phyloP scores from a whole-genome alignment of 2,329 filamentous ascomycete species.

The Boeremia exigua region DNA sequence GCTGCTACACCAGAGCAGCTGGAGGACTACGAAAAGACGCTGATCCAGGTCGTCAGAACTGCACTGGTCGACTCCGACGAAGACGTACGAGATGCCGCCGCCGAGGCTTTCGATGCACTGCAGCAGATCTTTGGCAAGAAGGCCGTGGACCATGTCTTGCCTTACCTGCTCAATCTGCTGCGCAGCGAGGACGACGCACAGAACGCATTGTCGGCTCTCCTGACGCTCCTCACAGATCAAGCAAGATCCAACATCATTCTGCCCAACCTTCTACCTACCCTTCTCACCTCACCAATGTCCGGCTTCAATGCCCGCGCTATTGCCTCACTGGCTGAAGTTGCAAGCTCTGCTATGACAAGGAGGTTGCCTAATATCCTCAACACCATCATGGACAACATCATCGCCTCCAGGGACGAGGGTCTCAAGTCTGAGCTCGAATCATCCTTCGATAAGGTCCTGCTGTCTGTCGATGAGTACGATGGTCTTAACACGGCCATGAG shows the following conservation, averaged over 20 bases:
- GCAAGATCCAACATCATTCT: conserved; percentile 95
- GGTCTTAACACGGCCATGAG: conserved; percentile 96
- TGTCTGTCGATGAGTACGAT: conserved; percentile 94
- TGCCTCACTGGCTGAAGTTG: conserved; percentile 90
- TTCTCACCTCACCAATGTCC: conserved; percentile 88
- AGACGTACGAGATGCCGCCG: conserved; percentile 92
- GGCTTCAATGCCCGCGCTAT: conserved; percentile 94
- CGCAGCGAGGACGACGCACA: conserved; percentile 85
- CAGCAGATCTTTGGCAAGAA: conserved; percentile 94
- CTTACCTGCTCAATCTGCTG: conserved; percentile 87
- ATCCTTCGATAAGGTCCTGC: conserved; percentile 86
- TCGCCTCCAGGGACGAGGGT: conserved; percentile 76
- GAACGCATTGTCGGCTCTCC: conserved; percentile 87
- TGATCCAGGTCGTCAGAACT: conserved; percentile 92
- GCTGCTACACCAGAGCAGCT: conserved; percentile 87
- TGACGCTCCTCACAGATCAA: conserved; percentile 92
- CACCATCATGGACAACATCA: conserved; percentile 90
- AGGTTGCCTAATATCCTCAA: conserved; percentile 90
- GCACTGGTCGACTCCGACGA: conserved; percentile 88
- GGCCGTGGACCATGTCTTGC: conserved; percentile 93
- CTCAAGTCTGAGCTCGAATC: conserved; percentile 75
- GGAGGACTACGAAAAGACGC: conserved; percentile 91
- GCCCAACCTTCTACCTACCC: conserved; percentile 91
- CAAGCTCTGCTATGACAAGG: conserved; percentile 87
- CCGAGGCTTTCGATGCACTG: conserved; percentile 94